A percentile compares a stretch with the other conserved stretches of the same genome.
Conservation (phyloP, 306 rosid species). For the Pyrus pyrifolia region DNA sequence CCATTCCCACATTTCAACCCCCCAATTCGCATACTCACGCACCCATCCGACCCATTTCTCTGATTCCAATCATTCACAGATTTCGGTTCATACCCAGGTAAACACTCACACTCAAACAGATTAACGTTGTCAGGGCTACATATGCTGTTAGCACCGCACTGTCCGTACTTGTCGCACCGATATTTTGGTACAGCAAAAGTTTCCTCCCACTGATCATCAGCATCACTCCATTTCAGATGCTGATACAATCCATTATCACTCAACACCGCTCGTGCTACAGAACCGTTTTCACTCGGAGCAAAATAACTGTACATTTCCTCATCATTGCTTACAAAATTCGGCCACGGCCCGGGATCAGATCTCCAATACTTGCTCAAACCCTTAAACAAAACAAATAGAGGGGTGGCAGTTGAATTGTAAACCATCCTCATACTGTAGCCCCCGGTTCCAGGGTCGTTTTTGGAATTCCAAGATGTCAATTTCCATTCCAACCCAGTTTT, state of each 20-base stretch:
- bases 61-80: constrained; percentile 23
- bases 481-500: neutral
- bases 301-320: neutral
- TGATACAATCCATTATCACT: neutral
- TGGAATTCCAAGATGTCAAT: constrained; percentile 4
- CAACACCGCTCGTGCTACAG: neutral
- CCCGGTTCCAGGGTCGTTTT: constrained; percentile 1
- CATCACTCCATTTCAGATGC: neutral
- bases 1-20: constrained; percentile 27
- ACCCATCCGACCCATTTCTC: constrained; percentile 42
- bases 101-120: constrained; percentile 32
- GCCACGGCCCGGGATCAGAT: neutral
- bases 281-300: too few species aligned
- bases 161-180: constrained; percentile 37
- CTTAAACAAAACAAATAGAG: neutral
- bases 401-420: neutral
- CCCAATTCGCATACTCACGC: constrained; percentile 27
- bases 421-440: neutral
- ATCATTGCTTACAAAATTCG: neutral
- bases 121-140: constrained; percentile 32
- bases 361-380: neutral
- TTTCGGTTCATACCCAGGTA: constrained; percentile 49
- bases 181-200: constrained; percentile 20
- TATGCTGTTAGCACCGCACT: constrained; percentile 39
- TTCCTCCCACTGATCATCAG: neutral